These are phyloP conservation scores for Meira miltonrushii DNA, from an alignment of 1,284 basidiomycete species.

Conservation along the genomic window DNA sequence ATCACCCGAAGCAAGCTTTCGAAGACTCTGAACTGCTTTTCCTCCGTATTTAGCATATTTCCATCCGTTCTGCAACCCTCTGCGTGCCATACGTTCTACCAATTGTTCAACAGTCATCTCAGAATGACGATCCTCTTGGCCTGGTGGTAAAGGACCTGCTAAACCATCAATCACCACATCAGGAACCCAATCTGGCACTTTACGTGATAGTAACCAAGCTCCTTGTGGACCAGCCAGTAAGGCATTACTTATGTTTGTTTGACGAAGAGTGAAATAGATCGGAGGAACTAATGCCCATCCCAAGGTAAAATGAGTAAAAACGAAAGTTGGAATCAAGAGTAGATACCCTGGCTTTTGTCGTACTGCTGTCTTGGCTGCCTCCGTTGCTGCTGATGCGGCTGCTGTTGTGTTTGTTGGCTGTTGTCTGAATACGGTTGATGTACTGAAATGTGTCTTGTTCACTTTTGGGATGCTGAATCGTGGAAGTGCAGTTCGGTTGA, in stretches of 20 bases:
- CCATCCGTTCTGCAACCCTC: conserved; percentile 6
- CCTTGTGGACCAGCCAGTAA: conserved; percentile 15
- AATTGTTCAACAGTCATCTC: conserved; percentile 14
- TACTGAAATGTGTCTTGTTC: too few relatives aligned
- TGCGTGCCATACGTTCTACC: conserved; percentile 3
- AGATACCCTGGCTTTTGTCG: neutral
- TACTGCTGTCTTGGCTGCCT: neutral
- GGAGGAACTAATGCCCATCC: conserved; percentile 17
- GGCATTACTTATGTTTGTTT: conserved; percentile 11
- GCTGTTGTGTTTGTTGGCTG: neutral
- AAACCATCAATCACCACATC: neutral
- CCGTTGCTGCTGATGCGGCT: neutral
- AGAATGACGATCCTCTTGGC: neutral
- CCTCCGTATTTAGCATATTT: conserved; percentile 10
- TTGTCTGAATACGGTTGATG: too few relatives aligned
- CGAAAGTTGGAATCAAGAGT: conserved; percentile 6
- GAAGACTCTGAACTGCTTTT: too few relatives aligned
- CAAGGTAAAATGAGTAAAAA: conserved; percentile 9
- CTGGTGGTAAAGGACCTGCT: neutral
- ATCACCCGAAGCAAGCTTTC: neutral
- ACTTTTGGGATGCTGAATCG: too few relatives aligned
- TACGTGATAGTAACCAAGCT: conserved; percentile 11
- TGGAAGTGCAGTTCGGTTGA: too few relatives aligned
- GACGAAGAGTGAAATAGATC: conserved; percentile 11
- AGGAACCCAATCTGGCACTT: conserved; percentile 13